Conservation (phyloP, 345 rosid species). For the Barbarea vulgaris region DNA sequence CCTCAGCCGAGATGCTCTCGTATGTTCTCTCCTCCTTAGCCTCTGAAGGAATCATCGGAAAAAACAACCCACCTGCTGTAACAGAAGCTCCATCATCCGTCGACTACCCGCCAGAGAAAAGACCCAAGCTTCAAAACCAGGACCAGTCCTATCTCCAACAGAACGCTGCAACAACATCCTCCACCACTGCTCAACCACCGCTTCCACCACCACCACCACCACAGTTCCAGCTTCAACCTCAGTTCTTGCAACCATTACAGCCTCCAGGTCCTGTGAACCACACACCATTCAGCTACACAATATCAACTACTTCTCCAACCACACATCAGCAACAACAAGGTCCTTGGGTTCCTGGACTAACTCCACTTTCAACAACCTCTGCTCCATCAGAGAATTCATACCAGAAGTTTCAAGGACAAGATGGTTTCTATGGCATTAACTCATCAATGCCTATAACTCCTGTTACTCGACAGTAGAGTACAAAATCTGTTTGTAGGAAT, state of each 20-base stretch:
- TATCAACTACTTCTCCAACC: constrained; percentile 39
- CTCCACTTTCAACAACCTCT: constrained; percentile 50
- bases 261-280: constrained; percentile 54
- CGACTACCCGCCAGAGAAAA: constrained; percentile 67
- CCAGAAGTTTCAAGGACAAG: constrained; percentile 69
- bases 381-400: constrained; percentile 55
- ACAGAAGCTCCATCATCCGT: constrained; percentile 41
- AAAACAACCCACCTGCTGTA: constrained; percentile 41
- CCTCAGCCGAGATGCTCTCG: constrained; percentile 92
- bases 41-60: constrained; percentile 74
- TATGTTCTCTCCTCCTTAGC: constrained; percentile 90
- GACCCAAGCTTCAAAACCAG: constrained; percentile 68
- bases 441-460: constrained; percentile 65
- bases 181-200: constrained; percentile 52
- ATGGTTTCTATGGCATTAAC: constrained; percentile 67
- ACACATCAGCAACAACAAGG: constrained; percentile 36
- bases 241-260: constrained; percentile 55
- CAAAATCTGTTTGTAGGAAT: constrained; percentile 9
- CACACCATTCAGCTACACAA: constrained; percentile 54
- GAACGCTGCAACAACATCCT: constrained; percentile 58
- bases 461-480: constrained; percentile 62
- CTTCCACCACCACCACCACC: constrained; percentile 61
- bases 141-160: constrained; percentile 55
- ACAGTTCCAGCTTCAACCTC: constrained; percentile 51
- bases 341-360: constrained; percentile 44